Evolutionary conservation across 768 basidiomycete species (phyloP).

Genomic region (Cystofilobasidium macerans): DNA sequence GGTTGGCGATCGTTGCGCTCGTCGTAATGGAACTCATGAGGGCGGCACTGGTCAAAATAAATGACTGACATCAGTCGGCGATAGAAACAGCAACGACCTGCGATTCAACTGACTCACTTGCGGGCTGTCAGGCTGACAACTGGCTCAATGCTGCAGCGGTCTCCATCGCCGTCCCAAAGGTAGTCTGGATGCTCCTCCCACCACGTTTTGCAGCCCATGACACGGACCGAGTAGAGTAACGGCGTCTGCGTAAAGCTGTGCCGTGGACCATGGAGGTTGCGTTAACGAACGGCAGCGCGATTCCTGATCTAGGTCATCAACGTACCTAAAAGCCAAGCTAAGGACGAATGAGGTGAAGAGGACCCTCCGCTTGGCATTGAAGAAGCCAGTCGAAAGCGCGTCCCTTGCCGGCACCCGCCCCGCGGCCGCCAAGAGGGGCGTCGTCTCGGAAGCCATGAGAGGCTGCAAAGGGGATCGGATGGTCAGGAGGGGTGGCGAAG

Average conservation of each 20-base stretch:
- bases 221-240: slow-evolving; percentile 33
- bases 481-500: not conserved
- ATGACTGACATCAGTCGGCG: not conserved
- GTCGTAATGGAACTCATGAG: not conserved
- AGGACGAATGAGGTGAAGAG: slow-evolving; percentile 8
- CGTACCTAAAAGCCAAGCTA: slow-evolving; percentile 4
- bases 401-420: not conserved
- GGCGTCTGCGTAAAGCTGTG: slow-evolving; percentile 31
- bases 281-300: not conserved
- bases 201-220: slow-evolving; percentile 34
- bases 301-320: not conserved
- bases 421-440: not conserved
- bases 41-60: not conserved
- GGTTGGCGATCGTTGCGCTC: slow-evolving; percentile 32
- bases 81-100: not conserved
- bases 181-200: slow-evolving; percentile 28
- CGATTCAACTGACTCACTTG: slow-evolving; percentile 24
- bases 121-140: slow-evolving; percentile 28
- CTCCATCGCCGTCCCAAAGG: slow-evolving; percentile 26
- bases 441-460: slow-evolving; percentile 4
- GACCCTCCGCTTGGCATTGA: slow-evolving; percentile 3
- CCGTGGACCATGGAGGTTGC: not conserved
- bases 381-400: not conserved
- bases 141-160: slow-evolving; percentile 30
- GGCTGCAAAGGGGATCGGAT: not conserved